phyloP scores from a whole-genome alignment of 768 basidiomycete genomes.

The Plicaturopsis crispa region DNA sequence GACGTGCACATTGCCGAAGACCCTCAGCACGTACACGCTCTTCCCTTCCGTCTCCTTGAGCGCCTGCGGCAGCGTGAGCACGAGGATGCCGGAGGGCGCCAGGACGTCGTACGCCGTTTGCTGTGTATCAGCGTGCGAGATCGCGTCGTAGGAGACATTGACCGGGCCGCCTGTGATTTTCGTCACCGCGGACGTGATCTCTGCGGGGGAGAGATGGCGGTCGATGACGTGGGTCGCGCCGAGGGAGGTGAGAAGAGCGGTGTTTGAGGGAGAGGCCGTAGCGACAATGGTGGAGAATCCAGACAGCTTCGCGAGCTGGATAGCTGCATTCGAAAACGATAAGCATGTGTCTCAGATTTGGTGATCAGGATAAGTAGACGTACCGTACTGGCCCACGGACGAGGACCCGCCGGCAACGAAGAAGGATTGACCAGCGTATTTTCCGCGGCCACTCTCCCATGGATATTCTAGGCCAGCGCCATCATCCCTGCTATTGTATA shows the following conservation, averaged over 20 bases:
- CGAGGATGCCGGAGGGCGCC: slow-evolving; percentile 28
- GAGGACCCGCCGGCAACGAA: slow-evolving; percentile 21
- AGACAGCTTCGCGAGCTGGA: slow-evolving; percentile 31
- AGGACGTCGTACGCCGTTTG: slow-evolving; percentile 27
- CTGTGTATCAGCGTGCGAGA: slow-evolving; percentile 30
- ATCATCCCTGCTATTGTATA: slow-evolving; percentile 22
- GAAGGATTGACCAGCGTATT: slow-evolving; percentile 23
- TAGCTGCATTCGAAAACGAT: slow-evolving; percentile 18
- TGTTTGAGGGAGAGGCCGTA: slow-evolving; percentile 25
- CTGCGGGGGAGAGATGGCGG: slow-evolving; percentile 9
- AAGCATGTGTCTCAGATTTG: too few species aligned
- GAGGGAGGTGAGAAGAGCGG: slow-evolving; percentile 22
- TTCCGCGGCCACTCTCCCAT: slow-evolving; percentile 16
- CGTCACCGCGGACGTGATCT: not conserved
- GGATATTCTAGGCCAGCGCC: slow-evolving; percentile 21
- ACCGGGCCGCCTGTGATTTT: slow-evolving; percentile 13
- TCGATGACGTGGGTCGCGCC: slow-evolving; percentile 35
- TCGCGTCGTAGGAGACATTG: slow-evolving; percentile 20
- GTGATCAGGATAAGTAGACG: not conserved
- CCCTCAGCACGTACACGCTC: slow-evolving; percentile 10
- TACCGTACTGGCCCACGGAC: slow-evolving; percentile 22
- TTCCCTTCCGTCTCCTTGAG: slow-evolving; percentile 11
- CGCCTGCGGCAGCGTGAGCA: slow-evolving; percentile 12
- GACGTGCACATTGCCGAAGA: slow-evolving; percentile 8
- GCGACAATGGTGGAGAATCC: slow-evolving; percentile 35